Evolutionary conservation across 2,329 filamentous ascomycete species (phyloP), one percentile per base, ranked within the genome.

Genomic region (Xylariaceae sp.): DNA sequence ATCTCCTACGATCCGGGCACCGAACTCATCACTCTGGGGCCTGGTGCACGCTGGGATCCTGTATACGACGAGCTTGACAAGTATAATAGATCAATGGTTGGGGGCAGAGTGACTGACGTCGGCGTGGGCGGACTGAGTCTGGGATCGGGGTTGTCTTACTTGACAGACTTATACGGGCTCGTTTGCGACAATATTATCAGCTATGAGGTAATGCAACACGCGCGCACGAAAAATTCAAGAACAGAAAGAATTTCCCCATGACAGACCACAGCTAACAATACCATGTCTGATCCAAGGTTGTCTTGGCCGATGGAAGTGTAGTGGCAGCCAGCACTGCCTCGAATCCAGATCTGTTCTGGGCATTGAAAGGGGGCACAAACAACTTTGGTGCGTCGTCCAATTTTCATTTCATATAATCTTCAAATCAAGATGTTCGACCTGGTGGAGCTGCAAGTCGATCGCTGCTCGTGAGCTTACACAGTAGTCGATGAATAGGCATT

Each of bases 101-200:
- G 49, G 10, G 53, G 53, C 5, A 44, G 56, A 31, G 43, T 51
- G 6, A 9, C 51, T 31, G 51, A 56, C n/a, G 48, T 58, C 19
- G 53, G 53, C n/a, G 48, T 58, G 5, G 56, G 56, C 14, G 44
- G 48, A 38, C 46, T 54, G 3, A 47, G 34, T n/a, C 48, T 56
- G 12, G 56, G 53, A 10, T 11, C 40, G 43, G 51, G 53, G 12
- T 33, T 52, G 28, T 57, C 54, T 12, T 53, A 54, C 31, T 36
- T 51, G 12, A 42, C 54, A 9, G 54, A 54, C 31, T 16, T 54
- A 6, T 54, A 56, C 19, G 54, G 51, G 11, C 12, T 54, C 33
- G 54, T 48, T 9, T 56, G 54, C 45, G 54, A 56, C 19, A 53
- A 51, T 39, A 22, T 56, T 13, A 45, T 45, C 17, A 46, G 38